Base-by-base conservation (phyloP, 2,329 filamentous ascomycete genomes). In the Pyrenochaeta sp. region DNA sequence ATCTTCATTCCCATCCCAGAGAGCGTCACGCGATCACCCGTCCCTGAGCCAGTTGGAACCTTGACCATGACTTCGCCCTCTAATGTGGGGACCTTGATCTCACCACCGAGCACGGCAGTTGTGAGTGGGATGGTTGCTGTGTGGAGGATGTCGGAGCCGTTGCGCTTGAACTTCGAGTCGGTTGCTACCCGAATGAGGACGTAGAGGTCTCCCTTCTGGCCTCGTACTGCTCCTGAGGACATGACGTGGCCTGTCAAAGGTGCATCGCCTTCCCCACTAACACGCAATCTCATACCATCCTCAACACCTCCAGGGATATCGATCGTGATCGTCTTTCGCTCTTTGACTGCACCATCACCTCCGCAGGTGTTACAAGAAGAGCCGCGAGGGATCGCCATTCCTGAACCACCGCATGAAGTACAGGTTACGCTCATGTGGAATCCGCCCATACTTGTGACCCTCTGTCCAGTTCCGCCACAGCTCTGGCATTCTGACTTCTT, bases 401-500 rank as follows among this genome's bases (percentile, higher is more conserved):
- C 94, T 30, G 83, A 85, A 3, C 94, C 94, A 37, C 85, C 86
- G 69, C 94, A 99, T 23, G 84, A 76, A 14, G 82, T 80, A 72
- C 94, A 99, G 1, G 91, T 95, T 50, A 89, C 90, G 4, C 89
- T 90, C 87, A 99, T 93, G 75, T 97, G 93, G 75, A 99, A 97
- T 17, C 91, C 92, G 40, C 91, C 91, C 82, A 96, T 88, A 65
- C 90, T 87, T 71, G 96, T 90, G 35, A 97, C 86, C 43, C 89
- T 81, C 24, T 88, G 89, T 36, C 94, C 94, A 2, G 90, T 90
- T 11, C 94, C 94, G 49, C 88, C 86, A 69, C 94, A 99, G 39
- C 82, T 77, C 68, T 85, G 86, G 73, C 94, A 99, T 50, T 85
- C 77, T 17, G 83, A 78, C 58, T 85, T 81, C 71, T 88, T 85